phyloP scores from a whole-genome alignment of 768 basidiomycete species.

The Kwoniella newhampshirensis region DNA sequence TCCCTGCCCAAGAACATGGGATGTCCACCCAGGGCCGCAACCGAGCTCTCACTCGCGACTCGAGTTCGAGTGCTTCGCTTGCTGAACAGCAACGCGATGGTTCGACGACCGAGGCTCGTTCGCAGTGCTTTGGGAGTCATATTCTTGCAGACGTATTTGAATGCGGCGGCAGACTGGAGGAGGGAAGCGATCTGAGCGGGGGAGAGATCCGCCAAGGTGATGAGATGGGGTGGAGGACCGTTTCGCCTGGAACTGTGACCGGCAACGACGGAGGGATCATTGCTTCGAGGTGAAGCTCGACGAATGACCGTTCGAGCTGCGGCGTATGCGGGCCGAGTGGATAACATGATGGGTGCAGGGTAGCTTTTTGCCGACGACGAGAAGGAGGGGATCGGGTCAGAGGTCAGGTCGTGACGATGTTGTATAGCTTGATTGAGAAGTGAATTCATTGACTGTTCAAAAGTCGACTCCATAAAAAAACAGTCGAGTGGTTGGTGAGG shows the following conservation, averaged over 20 bases:
- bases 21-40: constrained; percentile 75
- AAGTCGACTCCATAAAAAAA: not conserved
- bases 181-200: constrained; percentile 70
- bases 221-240: constrained; percentile 64
- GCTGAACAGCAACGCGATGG: constrained; percentile 83
- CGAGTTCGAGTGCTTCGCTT: constrained; percentile 94
- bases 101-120: constrained; percentile 60
- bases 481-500: not conserved
- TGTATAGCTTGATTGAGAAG: not conserved
- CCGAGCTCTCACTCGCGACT: constrained; percentile 79
- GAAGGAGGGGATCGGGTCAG: not conserved
- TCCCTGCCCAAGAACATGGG: constrained; percentile 84
- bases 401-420: not conserved
- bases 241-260: not conserved
- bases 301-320: not conserved
- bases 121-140: constrained; percentile 11
- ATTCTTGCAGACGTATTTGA: constrained; percentile 49
- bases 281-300: not conserved
- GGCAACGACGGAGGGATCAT: not conserved
- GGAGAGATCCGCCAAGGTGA: constrained; percentile 85
- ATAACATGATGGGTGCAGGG: not conserved
- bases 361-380: not conserved
- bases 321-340: not conserved
- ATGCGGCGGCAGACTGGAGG: constrained; percentile 62
- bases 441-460: not conserved